Evolutionary conservation across 805 yeast genomes (phyloP).

Genomic region (Wickerhamiella vanderwaltii): DNA sequence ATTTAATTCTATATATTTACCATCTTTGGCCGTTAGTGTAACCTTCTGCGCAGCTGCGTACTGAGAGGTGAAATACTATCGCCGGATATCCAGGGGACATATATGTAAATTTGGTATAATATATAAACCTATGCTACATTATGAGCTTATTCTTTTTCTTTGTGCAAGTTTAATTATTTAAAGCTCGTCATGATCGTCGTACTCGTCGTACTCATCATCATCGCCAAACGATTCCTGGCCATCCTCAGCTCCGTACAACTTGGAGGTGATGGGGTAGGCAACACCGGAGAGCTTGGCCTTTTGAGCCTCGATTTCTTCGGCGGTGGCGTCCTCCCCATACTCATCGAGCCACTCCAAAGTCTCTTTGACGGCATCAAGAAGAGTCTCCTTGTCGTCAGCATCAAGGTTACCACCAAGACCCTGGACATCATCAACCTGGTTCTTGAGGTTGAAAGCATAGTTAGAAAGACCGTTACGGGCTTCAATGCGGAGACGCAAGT

Average conservation of each 20-base stretch:
- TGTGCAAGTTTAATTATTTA: not conserved
- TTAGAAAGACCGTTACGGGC: constrained; percentile 81
- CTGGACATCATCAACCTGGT: constrained; percentile 39
- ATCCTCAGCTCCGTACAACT: constrained; percentile 49
- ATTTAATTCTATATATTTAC: too few species aligned
- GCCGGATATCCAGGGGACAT: not conserved
- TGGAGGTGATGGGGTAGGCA: constrained; percentile 87
- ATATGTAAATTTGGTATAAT: not conserved
- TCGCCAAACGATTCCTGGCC: constrained; percentile 34
- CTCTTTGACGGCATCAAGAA: constrained; percentile 78
- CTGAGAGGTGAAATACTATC: too few species aligned
- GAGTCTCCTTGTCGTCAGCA: constrained; percentile 83
- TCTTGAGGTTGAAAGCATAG: constrained; percentile 72
- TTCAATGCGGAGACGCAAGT: constrained; percentile 71
- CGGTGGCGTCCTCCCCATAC: constrained; percentile 71
- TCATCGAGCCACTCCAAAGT: constrained; percentile 81
- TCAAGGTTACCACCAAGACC: constrained; percentile 68
- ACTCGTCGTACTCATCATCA: constrained; percentile 45
- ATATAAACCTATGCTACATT: constrained; percentile 6
- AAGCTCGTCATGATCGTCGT: constrained; percentile 22
- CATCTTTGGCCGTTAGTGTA: too few species aligned
- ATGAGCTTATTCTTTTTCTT: constrained; percentile 1
- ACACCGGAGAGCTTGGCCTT: constrained; percentile 66
- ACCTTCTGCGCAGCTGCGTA: too few species aligned
- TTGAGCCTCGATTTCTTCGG: constrained; percentile 90